phyloP scores from a whole-genome alignment of 148 eudicot species.

The Vaccinium vitisidaea region DNA sequence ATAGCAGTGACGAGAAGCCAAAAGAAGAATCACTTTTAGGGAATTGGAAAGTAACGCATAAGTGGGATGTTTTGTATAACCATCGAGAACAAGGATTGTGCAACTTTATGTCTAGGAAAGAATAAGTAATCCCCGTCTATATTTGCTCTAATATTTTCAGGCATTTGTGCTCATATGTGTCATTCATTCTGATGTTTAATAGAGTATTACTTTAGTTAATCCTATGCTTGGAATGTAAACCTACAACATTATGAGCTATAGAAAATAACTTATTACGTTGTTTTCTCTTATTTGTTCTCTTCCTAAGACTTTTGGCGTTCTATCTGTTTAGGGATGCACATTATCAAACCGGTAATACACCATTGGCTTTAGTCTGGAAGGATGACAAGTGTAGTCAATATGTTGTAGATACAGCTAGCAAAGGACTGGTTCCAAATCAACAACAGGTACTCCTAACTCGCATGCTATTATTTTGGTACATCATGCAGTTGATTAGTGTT shows the following conservation, averaged over 20 bases:
- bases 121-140: background rate
- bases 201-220: background rate
- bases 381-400: conserved; percentile 90
- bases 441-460: conserved; percentile 53
- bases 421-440: conserved; percentile 70
- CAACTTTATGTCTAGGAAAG: background rate
- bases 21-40: background rate
- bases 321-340: conserved; percentile 69
- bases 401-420: conserved; percentile 82
- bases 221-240: background rate
- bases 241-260: conserved; percentile 8
- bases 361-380: conserved; percentile 88
- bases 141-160: background rate
- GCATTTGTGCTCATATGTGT: background rate
- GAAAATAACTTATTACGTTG: background rate
- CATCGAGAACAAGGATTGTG: background rate
- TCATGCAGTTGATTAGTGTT: background rate
- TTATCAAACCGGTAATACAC: conserved; percentile 93
- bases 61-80: too few relatives aligned
- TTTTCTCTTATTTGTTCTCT: background rate
- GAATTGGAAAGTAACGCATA: background rate
- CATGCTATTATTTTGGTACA: background rate
- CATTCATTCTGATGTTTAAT: conserved; percentile 12
- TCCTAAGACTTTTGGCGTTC: conserved; percentile 18
- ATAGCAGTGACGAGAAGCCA: background rate